Evolutionary conservation across 2,329 filamentous ascomycete genomes (phyloP).

Genomic region (Exophiala calicioides): DNA sequence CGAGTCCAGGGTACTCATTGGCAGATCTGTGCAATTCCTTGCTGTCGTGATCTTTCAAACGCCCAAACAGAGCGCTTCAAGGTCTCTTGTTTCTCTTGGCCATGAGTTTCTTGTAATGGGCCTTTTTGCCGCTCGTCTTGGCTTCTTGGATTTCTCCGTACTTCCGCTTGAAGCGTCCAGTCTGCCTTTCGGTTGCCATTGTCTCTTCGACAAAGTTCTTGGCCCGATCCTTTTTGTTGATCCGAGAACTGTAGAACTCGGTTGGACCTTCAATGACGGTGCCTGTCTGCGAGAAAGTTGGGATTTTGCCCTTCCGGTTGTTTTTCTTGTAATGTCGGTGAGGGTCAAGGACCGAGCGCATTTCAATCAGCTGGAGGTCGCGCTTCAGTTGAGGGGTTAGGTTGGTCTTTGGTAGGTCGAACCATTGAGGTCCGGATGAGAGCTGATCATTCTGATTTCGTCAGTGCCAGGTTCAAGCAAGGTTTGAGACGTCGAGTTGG

Average conservation of each 20-base stretch:
- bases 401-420: conserved; percentile 79
- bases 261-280: conserved; percentile 85
- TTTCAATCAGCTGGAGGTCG: conserved; percentile 84
- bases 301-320: conserved; percentile 65
- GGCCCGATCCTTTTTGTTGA: conserved; percentile 86
- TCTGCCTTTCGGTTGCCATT: conserved; percentile 65
- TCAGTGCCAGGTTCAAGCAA: conserved; percentile 22
- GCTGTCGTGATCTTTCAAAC: too few species aligned
- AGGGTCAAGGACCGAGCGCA: conserved; percentile 84
- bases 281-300: conserved; percentile 85
- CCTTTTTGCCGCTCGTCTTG: conserved; percentile 87
- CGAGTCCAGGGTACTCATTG: too few species aligned
- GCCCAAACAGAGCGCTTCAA: too few species aligned
- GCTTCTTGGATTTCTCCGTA: conserved; percentile 79
- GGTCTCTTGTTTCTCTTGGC: conserved; percentile 49
- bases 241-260: conserved; percentile 77
- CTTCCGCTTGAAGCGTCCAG: conserved; percentile 77
- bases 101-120: conserved; percentile 79
- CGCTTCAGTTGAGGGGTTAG: conserved; percentile 83
- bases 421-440: conserved; percentile 80
- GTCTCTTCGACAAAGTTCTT: conserved; percentile 84
- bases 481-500: conserved; percentile 14
- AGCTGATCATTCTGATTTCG: conserved; percentile 54
- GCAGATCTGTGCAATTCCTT: too few species aligned
- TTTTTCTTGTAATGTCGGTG: conserved; percentile 89